Conservation (phyloP, 306 rosid genomes). For the Luffa acutangula region DNA sequence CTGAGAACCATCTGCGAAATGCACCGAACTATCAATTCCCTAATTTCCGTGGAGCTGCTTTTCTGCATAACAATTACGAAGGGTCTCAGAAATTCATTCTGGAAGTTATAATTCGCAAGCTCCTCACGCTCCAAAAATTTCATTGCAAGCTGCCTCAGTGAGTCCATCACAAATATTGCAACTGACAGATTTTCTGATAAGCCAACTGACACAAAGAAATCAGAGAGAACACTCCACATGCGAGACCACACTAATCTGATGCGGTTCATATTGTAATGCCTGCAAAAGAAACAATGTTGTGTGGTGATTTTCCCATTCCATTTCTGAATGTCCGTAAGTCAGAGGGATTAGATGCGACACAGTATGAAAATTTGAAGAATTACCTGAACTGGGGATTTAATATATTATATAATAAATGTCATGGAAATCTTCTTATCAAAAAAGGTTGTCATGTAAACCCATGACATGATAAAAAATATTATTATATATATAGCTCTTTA, state of each 20-base stretch:
- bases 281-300: conserved; percentile 39
- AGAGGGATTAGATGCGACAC: background rate
- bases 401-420: background rate
- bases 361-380: background rate
- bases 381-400: background rate
- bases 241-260: conserved; percentile 99
- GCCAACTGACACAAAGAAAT: conserved; percentile 96
- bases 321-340: background rate
- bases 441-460: background rate
- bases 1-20: conserved; percentile 99
- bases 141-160: conserved; percentile 96
- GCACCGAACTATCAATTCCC: conserved; percentile 90
- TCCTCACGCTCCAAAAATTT: conserved; percentile 98
- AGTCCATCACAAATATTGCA: conserved; percentile 98
- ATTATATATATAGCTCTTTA: background rate
- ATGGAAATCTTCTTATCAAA: background rate
- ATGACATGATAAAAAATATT: background rate
- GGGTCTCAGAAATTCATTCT: conserved; percentile 95
- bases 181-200: conserved; percentile 92
- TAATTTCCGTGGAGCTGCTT: conserved; percentile 81
- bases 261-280: conserved; percentile 99
- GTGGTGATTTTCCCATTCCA: conserved; percentile 4
- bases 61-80: conserved; percentile 95
- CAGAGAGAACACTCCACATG: conserved; percentile 96
- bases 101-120: conserved; percentile 95